Evolutionary conservation across 192 early-diverging fungal species (phyloP).

Genomic region (Lobosporangium transversale): DNA sequence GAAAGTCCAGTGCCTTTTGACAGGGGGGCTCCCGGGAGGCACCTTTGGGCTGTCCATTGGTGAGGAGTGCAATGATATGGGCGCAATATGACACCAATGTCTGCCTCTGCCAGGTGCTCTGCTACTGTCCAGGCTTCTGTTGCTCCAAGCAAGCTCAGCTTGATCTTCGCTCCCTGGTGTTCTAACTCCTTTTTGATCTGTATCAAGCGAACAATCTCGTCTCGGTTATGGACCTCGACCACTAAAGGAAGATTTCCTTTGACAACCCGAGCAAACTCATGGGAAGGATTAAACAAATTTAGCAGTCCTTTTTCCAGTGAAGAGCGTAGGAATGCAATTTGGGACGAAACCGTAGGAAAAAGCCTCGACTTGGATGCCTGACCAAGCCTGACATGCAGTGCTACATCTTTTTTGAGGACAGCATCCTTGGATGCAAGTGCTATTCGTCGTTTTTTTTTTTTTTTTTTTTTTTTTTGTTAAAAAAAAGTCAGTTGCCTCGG

Average conservation of each 20-base stretch:
- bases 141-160: slow-evolving; percentile 68
- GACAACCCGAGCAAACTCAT: slow-evolving; percentile 54
- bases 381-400: slow-evolving; percentile 71
- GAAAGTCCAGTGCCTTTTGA: slow-evolving; percentile 64
- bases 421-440: slow-evolving; percentile 23
- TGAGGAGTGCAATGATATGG: slow-evolving; percentile 73
- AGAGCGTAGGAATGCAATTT: slow-evolving; percentile 60
- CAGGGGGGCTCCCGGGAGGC: slow-evolving; percentile 64
- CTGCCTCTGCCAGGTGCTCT: slow-evolving; percentile 58
- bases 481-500: no score
- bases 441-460: no score
- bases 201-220: slow-evolving; percentile 74
- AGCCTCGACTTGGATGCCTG: slow-evolving; percentile 42
- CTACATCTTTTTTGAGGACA: slow-evolving; percentile 61
- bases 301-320: slow-evolving; percentile 50
- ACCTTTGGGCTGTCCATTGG: slow-evolving; percentile 68
- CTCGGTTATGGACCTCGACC: slow-evolving; percentile 59
- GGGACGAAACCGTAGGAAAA: slow-evolving; percentile 64
- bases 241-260: slow-evolving; percentile 63
- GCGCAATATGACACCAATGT: slow-evolving; percentile 71
- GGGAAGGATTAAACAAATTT: slow-evolving; percentile 16
- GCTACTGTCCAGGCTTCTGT: slow-evolving; percentile 75
- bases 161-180: slow-evolving; percentile 45
- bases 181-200: slow-evolving; percentile 62
- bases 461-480: no score